Conservation (phyloP, 768 basidiomycete species). For the Naganishia randhawae region DNA sequence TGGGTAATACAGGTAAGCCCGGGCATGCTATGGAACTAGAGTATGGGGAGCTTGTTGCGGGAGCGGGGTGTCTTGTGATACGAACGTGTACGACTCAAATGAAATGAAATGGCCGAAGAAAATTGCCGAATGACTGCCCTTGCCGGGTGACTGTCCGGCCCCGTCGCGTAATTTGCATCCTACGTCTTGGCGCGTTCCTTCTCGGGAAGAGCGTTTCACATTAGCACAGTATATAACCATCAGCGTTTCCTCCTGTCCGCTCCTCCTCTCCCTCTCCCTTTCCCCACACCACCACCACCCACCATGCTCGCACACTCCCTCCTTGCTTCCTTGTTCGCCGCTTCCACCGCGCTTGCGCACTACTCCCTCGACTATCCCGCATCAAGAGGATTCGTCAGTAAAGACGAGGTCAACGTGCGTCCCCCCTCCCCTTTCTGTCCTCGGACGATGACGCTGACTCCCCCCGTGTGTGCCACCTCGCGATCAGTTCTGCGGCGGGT, state of each 20-base stretch:
- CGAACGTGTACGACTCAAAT: too few species aligned
- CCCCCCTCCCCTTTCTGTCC: not conserved
- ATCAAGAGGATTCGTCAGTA: constrained; percentile 69
- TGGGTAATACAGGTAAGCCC: too few species aligned
- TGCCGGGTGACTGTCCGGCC: too few species aligned
- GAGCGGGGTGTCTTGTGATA: too few species aligned
- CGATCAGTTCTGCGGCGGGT: constrained; percentile 69
- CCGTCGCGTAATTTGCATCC: too few species aligned
- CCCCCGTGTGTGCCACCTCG: constrained; percentile 45
- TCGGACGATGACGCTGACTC: not conserved
- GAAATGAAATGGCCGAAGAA: too few species aligned
- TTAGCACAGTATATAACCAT: constrained; percentile 4
- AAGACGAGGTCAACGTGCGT: constrained; percentile 45
- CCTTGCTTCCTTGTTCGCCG: constrained; percentile 49
- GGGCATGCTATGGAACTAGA: too few species aligned
- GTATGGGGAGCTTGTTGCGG: too few species aligned
- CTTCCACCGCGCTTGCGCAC: constrained; percentile 61
- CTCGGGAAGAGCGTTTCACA: too few species aligned
- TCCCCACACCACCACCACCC: not conserved
- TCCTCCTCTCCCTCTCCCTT: not conserved
- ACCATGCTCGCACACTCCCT: constrained; percentile 36
- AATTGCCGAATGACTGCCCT: too few species aligned
- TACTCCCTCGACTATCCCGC: constrained; percentile 74
- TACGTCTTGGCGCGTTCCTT: too few species aligned
- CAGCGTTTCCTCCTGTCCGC: not conserved